Base-by-base conservation (phyloP, 192 early-diverging fungal species). In the Backusella australiensis region DNA sequence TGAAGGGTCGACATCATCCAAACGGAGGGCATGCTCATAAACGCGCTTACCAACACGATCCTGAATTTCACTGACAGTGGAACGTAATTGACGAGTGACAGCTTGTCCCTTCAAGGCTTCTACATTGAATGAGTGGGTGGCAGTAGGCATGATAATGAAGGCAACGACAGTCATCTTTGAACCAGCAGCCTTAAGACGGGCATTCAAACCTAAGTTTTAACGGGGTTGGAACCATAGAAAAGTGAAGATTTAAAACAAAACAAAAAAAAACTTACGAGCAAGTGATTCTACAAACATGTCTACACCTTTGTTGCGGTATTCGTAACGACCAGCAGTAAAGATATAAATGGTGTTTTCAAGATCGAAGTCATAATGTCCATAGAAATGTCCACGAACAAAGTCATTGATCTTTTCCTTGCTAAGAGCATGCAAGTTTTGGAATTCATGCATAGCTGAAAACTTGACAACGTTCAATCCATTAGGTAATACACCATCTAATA, bases 321-420 rank as follows among this genome's bases (percentile, higher is more conserved):
- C 96, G 77, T 97, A 98, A 59, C 96, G 91, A n/a, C 97, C 97
- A 44, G 97, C 95, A 0, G 94, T 99, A 84, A 99, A 99, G 78
- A 98, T 96, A 85, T 99, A 99, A 34, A 99, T 85, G 1, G 97
- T 99, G 77, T 96, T 96, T 69, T 97, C 96, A 29, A 99, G 87
- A 80, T 97, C 95, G 86, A 98, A 98, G 83, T 96, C 93, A 81
- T 93, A 96, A 85, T 99, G 95, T 1, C 97, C 97, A 85, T 96
- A 97, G 77, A 99, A 99, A 82, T 99, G 97, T n/a, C 97, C 97
- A 49, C 95, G 92, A 29, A 98, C 93, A 90, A 99, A 99, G 78
- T 96, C 93, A 84, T 96, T 90, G 85, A 99, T 99, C 75, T 94
- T 94, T 70, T 96, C 96, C 83, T 99, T 99, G 81, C 88, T 89